These are phyloP conservation scores for Cruciata laevipes DNA, from an alignment of 257 asterid species.

Conservation along the genomic window DNA sequence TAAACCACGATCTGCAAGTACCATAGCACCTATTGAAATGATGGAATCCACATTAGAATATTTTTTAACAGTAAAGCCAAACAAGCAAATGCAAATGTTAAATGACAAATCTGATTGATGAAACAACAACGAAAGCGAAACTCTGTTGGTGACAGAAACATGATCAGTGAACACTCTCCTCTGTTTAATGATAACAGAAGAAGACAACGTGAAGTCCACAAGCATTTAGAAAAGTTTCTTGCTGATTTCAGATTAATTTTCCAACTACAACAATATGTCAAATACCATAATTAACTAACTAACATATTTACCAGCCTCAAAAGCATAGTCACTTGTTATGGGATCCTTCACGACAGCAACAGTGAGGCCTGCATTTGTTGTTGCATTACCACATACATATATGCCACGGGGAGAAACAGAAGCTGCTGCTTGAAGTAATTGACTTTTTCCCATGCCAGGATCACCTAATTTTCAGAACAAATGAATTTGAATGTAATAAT, in stretches of 20 bases:
- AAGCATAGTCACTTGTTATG: slow-evolving; percentile 87
- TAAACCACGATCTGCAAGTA: slow-evolving; percentile 92
- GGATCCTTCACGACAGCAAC: slow-evolving; percentile 97
- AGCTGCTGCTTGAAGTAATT: slow-evolving; percentile 96
- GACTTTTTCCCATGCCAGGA: slow-evolving; percentile 98
- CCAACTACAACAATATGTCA: neutral
- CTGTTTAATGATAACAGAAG: neutral
- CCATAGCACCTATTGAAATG: slow-evolving; percentile 81
- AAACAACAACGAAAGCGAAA: neutral
- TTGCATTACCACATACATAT: slow-evolving; percentile 92
- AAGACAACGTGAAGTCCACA: neutral
- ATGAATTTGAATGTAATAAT: neutral
- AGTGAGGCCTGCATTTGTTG: slow-evolving; percentile 97
- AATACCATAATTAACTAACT: neutral
- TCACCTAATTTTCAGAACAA: slow-evolving; percentile 47
- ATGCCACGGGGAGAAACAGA: slow-evolving; percentile 98
- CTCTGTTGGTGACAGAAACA: neutral
- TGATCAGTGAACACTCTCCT: neutral
- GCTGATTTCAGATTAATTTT: too few relatives aligned
- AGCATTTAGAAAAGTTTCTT: too few relatives aligned
- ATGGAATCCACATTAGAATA: slow-evolving; percentile 12
- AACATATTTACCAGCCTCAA: slow-evolving; percentile 79
- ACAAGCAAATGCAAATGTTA: neutral
- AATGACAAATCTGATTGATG: neutral
- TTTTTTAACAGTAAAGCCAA: slow-evolving; percentile 3